Percentiles rank a stretch among this genome's conserved stretches.
Evolutionary conservation across 2,329 filamentous ascomycete genomes (phyloP).

Genomic region (Fusarium beomiforme): DNA sequence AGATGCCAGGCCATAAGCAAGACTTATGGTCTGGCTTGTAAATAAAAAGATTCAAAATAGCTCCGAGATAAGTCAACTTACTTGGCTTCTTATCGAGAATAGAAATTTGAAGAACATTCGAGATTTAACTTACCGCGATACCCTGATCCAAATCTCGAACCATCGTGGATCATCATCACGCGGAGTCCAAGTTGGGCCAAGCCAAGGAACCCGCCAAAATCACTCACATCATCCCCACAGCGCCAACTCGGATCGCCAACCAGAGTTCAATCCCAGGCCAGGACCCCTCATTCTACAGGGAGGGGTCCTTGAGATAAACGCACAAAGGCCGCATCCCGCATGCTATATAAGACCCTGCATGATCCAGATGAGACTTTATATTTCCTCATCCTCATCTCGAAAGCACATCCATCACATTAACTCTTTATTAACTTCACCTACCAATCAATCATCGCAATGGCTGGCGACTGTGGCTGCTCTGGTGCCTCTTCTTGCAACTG

Average conservation of each 20-base stretch:
- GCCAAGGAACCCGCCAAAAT: slow-evolving; percentile 34
- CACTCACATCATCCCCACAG: slow-evolving; percentile 37
- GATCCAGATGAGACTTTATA: slow-evolving; percentile 8
- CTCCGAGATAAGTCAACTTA: neutral
- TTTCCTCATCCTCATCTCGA: slow-evolving; percentile 2
- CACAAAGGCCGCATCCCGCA: slow-evolving; percentile 32
- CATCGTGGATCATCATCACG: slow-evolving; percentile 26
- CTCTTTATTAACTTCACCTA: neutral
- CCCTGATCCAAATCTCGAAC: slow-evolving; percentile 24
- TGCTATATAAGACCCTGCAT: slow-evolving; percentile 43
- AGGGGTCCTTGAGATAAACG: slow-evolving; percentile 19
- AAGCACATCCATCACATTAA: no score
- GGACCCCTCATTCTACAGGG: slow-evolving; percentile 28
- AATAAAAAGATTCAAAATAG: neutral
- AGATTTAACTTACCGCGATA: neutral
- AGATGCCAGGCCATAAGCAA: neutral
- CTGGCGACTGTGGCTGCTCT: slow-evolving; percentile 51
- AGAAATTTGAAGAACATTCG: slow-evolving; percentile 1
- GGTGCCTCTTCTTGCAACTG: slow-evolving; percentile 50
- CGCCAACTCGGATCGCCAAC: slow-evolving; percentile 27
- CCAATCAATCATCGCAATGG: slow-evolving; percentile 46
- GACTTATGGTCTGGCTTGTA: neutral
- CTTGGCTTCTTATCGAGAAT: no score
- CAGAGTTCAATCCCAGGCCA: slow-evolving; percentile 1
- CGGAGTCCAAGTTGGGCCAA: slow-evolving; percentile 6